A percentile compares a stretch with the other conserved stretches of the same genome.
These are phyloP conservation scores for Ilyonectria sp. DNA, from an alignment of 2,329 filamentous ascomycete species.

Conservation along the genomic window DNA sequence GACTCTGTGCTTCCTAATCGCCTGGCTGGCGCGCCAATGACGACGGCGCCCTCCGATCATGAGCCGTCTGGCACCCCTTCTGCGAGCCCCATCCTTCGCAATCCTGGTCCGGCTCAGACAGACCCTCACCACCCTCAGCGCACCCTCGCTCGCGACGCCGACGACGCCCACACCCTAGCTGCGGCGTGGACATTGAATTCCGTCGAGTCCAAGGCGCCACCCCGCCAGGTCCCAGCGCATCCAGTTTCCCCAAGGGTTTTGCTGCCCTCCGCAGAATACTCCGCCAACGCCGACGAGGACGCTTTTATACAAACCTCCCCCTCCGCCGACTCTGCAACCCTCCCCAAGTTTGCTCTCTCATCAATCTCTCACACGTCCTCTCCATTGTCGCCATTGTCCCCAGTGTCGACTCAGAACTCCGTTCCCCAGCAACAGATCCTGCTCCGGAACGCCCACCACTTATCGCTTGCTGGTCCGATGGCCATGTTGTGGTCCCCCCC, in stretches of 20 bases:
- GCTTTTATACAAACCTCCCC: conserved; percentile 27
- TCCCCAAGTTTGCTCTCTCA: neutral
- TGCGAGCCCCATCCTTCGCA: neutral
- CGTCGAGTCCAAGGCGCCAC: conserved; percentile 13
- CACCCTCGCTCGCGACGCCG: neutral
- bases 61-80: conserved; percentile 21
- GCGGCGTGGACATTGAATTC: conserved; percentile 29
- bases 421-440: conserved; percentile 28
- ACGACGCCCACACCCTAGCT: neutral
- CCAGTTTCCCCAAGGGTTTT: conserved; percentile 28
- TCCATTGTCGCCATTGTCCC: conserved; percentile 26
- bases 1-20: conserved; percentile 36
- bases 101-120: neutral
- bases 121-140: neutral
- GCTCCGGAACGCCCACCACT: conserved; percentile 24
- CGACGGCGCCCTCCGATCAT: conserved; percentile 34
- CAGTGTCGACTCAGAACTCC: conserved; percentile 21
- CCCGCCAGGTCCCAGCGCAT: conserved; percentile 21
- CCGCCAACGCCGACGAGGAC: conserved; percentile 13
- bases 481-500: conserved; percentile 46
- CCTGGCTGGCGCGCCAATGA: conserved; percentile 47
- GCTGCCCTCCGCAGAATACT: conserved; percentile 23
- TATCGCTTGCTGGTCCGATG: conserved; percentile 37
- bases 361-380: conserved; percentile 29
- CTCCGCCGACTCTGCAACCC: conserved; percentile 28